phyloP scores from a whole-genome alignment of 768 basidiomycete genomes.

The Kwoniella newhampshirensis region DNA sequence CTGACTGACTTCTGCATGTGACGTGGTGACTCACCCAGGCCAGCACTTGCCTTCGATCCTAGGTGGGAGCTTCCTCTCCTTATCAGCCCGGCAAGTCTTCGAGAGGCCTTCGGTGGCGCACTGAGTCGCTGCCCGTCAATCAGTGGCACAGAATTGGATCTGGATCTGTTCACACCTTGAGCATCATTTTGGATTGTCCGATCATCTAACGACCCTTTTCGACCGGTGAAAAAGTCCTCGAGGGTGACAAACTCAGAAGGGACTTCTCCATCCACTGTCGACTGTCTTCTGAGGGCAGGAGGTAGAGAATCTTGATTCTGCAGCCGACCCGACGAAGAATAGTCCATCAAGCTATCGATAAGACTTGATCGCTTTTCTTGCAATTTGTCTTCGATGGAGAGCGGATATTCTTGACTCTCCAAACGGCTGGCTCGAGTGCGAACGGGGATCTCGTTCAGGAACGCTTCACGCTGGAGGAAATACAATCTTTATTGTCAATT shows the following conservation, averaged over 20 bases:
- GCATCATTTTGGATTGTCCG: neutral
- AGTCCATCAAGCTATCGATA: constrained; percentile 69
- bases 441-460: constrained; percentile 11
- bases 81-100: constrained; percentile 18
- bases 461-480: constrained; percentile 13
- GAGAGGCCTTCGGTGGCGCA: constrained; percentile 6
- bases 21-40: constrained; percentile 9
- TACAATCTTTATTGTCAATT: neutral
- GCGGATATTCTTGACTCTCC: constrained; percentile 27
- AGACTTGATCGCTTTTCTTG: constrained; percentile 66
- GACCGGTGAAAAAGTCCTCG: constrained; percentile 28
- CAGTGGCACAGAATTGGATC: constrained; percentile 14
- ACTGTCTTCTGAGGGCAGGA: constrained; percentile 23
- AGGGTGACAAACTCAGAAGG: constrained; percentile 39
- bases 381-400: constrained; percentile 11
- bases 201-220: neutral
- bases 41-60: constrained; percentile 1
- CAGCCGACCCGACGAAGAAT: constrained; percentile 71
- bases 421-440: constrained; percentile 21
- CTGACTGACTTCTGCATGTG: neutral
- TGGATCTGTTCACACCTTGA: too few relatives aligned
- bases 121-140: constrained; percentile 7
- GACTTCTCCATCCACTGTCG: constrained; percentile 6
- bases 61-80: constrained; percentile 13
- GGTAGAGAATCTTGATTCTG: constrained; percentile 75